phyloP scores from a whole-genome alignment of 2,329 filamentous ascomycete species.

The Paecilomyces fulvus region DNA sequence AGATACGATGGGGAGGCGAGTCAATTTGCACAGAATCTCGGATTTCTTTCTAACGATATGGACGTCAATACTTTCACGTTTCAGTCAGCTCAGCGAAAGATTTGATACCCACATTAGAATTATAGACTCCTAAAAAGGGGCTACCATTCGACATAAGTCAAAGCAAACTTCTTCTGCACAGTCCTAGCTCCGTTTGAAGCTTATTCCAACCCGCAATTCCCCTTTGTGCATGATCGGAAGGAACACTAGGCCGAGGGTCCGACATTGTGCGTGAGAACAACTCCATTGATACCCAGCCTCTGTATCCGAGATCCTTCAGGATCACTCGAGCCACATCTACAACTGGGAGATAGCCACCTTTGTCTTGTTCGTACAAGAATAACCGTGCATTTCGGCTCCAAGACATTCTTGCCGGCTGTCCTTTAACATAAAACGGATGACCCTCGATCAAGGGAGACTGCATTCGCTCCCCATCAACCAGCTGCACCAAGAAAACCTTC shows the following conservation, averaged over 20 bases:
- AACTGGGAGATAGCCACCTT: constrained; percentile 61
- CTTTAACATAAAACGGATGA: constrained; percentile 49
- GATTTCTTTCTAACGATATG: constrained; percentile 5
- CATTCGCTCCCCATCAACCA: constrained; percentile 63
- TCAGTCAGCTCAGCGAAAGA: neutral
- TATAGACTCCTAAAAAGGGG: neutral
- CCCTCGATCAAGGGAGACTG: constrained; percentile 45
- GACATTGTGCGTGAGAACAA: constrained; percentile 56
- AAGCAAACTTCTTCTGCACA: neutral
- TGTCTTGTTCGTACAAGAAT: constrained; percentile 53
- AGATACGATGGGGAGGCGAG: constrained; percentile 6
- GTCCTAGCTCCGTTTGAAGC: constrained; percentile 17
- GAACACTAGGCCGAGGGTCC: constrained; percentile 42
- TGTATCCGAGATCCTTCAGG: constrained; percentile 50
- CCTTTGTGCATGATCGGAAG: constrained; percentile 46
- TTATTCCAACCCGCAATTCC: constrained; percentile 43
- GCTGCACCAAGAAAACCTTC: constrained; percentile 66
- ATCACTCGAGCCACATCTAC: constrained; percentile 52
- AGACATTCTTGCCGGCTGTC: constrained; percentile 58
- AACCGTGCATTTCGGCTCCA: constrained; percentile 67
- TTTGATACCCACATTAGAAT: neutral
- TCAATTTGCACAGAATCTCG: constrained; percentile 7
- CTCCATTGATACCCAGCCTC: constrained; percentile 63
- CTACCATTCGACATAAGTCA: neutral
- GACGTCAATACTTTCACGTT: constrained; percentile 5